Conservation (phyloP, 2,329 filamentous ascomycete species). For the Cordyceps cicadae region DNA sequence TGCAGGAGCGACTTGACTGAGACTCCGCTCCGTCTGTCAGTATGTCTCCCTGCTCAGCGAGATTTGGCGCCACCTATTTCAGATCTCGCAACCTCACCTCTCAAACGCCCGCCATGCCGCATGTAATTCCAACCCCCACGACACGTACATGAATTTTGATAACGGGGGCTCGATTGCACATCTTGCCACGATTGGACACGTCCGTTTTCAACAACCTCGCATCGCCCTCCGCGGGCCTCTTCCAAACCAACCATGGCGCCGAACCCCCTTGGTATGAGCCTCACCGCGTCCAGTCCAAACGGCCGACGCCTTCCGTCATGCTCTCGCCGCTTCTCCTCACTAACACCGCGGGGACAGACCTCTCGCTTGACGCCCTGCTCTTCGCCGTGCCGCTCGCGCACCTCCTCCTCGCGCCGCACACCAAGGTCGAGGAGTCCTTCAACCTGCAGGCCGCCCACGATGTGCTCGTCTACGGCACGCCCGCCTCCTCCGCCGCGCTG, state of each 20-base stretch:
- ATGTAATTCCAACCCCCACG: no score
- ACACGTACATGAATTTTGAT: no score
- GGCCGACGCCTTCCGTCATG: not conserved
- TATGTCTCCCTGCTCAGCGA: not conserved
- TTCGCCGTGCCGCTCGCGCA: slow-evolving; percentile 59
- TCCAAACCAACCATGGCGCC: slow-evolving; percentile 16
- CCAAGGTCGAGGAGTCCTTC: slow-evolving; percentile 98
- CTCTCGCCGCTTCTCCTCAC: not conserved
- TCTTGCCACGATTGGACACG: no score
- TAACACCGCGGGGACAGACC: slow-evolving; percentile 15
- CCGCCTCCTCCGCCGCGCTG: slow-evolving; percentile 47
- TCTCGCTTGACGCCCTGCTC: slow-evolving; percentile 21
- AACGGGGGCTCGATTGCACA: no score
- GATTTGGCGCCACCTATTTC: not conserved
- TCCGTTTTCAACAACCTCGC: not conserved
- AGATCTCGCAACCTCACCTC: not conserved
- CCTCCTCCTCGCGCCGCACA: slow-evolving; percentile 71
- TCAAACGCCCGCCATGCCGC: not conserved
- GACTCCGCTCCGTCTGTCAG: not conserved
- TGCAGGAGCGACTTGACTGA: not conserved
- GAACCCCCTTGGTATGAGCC: not conserved
- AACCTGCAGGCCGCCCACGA: slow-evolving; percentile 93
- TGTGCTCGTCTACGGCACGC: slow-evolving; percentile 72
- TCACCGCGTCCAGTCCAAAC: not conserved
- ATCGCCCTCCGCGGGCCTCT: not conserved